Percentiles rank a stretch among this genome's conserved stretches.
phyloP scores from a whole-genome alignment of 306 rosid species.

The Quercus robur region DNA sequence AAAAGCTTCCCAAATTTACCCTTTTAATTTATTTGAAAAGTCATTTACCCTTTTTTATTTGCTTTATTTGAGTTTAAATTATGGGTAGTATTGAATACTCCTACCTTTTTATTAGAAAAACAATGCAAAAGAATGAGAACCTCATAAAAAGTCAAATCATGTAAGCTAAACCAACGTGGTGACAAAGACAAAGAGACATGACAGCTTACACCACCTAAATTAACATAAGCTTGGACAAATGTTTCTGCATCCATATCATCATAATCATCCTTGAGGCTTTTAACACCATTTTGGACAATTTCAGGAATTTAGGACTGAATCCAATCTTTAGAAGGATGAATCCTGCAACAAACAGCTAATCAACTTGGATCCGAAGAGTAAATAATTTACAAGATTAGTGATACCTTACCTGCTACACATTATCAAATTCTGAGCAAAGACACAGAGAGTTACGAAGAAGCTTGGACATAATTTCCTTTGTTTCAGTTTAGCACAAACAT shows the following conservation, averaged over 20 bases:
- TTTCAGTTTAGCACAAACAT: constrained; percentile 66
- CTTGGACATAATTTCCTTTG: constrained; percentile 78
- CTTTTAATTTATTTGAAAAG: too few relatives aligned
- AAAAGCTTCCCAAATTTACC: too few relatives aligned
- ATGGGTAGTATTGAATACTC: too few relatives aligned
- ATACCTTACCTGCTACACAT: constrained; percentile 84
- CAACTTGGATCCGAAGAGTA: constrained; percentile 27
- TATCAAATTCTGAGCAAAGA: constrained; percentile 86
- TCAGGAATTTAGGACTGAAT: constrained; percentile 87
- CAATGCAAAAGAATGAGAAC: too few relatives aligned
- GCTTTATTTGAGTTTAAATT: too few relatives aligned
- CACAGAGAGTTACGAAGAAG: constrained; percentile 89
- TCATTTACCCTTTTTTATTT: too few relatives aligned
- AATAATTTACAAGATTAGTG: constrained; percentile 12
- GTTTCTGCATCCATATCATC: constrained; percentile 88
- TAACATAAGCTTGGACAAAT: constrained; percentile 87
- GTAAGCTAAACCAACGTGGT: neutral
- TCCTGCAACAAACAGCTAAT: constrained; percentile 41
- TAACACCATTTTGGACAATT: constrained; percentile 57
- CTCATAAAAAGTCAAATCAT: too few relatives aligned
- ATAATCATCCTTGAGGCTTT: constrained; percentile 61
- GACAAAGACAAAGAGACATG: neutral
- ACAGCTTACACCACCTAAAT: constrained; percentile 67
- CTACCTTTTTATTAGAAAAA: too few relatives aligned
- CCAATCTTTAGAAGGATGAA: constrained; percentile 92